phyloP scores from a whole-genome alignment of 1,139 yeast genomes.

The Saccharomyces hybrid region DNA sequence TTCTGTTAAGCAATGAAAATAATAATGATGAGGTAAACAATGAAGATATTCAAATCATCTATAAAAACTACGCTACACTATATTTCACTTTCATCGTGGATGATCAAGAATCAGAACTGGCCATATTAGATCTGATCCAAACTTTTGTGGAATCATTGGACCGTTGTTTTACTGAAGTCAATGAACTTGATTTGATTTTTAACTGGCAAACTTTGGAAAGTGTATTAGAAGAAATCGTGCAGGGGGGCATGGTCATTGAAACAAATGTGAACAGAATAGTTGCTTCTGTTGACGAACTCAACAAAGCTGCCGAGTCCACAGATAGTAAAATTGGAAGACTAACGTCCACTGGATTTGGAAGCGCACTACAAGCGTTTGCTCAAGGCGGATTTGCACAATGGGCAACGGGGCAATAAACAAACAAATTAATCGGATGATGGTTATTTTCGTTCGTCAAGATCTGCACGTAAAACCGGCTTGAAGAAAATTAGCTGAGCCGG shows the following conservation, averaged over 20 bases:
- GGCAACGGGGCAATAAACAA: constrained; percentile 27
- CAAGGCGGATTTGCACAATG: constrained; percentile 28
- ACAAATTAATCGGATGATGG: not conserved
- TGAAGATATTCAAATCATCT: constrained; percentile 80
- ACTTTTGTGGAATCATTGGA: constrained; percentile 95
- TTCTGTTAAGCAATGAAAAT: constrained; percentile 59
- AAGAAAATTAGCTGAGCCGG: not conserved
- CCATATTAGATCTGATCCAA: constrained; percentile 87
- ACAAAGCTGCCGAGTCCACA: constrained; percentile 23
- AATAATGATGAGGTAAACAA: constrained; percentile 62
- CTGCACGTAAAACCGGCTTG: not conserved
- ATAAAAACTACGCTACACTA: constrained; percentile 88
- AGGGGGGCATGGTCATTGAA: constrained; percentile 98
- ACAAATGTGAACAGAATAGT: constrained; percentile 79
- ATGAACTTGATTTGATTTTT: constrained; percentile 89
- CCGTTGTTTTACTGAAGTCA: constrained; percentile 86
- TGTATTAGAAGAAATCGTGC: constrained; percentile 85
- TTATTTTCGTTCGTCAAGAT: not conserved
- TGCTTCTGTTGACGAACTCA: constrained; percentile 48
- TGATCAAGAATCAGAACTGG: constrained; percentile 90
- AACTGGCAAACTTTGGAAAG: constrained; percentile 97
- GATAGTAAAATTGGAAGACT: constrained; percentile 18
- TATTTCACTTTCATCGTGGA: constrained; percentile 94
- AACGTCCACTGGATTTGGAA: constrained; percentile 19
- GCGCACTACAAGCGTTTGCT: constrained; percentile 29